phyloP scores from a whole-genome alignment of 139 green algal genomes.

The Marvania coccoides region DNA sequence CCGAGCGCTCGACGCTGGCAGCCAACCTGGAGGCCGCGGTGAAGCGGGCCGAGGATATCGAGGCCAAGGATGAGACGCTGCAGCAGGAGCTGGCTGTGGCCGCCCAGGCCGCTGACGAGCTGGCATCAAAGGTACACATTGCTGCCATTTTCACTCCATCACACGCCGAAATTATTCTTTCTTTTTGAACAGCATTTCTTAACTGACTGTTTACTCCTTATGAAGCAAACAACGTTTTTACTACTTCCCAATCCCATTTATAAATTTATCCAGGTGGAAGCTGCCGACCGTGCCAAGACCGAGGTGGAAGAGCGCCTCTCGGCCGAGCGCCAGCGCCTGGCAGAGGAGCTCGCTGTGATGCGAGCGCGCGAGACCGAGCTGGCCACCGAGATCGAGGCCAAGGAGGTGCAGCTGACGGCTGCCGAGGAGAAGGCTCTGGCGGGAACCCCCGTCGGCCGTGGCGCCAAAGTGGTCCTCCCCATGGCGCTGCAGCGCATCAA shows the following conservation, averaged over 20 bases:
- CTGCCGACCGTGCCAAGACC: not conserved
- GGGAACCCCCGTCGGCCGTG: slow-evolving; percentile 18
- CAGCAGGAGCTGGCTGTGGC: not conserved
- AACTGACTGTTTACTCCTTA: no score
- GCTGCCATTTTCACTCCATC: no score
- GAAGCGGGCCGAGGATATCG: not conserved
- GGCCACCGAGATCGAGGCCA: not conserved
- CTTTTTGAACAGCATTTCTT: no score
- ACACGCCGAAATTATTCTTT: no score
- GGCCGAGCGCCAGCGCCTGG: not conserved
- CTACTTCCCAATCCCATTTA: no score
- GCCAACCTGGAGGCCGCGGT: not conserved
- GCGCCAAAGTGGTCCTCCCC: slow-evolving; percentile 19
- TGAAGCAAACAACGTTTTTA: no score
- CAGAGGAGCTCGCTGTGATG: not conserved
- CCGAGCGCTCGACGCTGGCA: not conserved
- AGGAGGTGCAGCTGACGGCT: not conserved
- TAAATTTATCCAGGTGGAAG: no score
- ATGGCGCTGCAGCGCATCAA: slow-evolving; percentile 16
- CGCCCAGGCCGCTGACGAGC: not conserved
- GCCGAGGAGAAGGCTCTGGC: slow-evolving; percentile 5
- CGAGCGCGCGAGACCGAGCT: not conserved
- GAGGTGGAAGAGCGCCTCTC: not conserved
- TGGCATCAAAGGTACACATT: no score
- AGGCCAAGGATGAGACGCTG: not conserved